Percentiles rank a stretch among this genome's conserved stretches.
Evolutionary conservation across 2,329 filamentous ascomycete genomes (phyloP).

Genomic region (Colletotrichum caudatum): DNA sequence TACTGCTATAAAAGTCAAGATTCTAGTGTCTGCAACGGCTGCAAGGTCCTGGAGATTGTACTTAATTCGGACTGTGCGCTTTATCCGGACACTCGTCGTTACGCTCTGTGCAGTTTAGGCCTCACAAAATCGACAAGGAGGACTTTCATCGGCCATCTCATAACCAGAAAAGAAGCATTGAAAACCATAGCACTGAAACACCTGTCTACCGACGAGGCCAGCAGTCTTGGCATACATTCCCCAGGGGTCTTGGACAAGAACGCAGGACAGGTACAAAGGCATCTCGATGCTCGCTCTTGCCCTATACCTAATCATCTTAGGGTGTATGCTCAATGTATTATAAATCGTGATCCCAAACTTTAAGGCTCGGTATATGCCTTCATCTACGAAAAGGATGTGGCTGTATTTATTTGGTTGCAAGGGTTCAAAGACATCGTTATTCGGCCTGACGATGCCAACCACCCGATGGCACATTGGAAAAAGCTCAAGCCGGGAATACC

Average conservation of each 20-base stretch:
- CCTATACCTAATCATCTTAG: neutral
- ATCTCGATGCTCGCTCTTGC: neutral
- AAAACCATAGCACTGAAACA: neutral
- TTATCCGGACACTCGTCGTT: neutral
- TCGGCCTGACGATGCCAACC: neutral
- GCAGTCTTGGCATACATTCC: neutral
- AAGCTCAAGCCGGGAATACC: too few species aligned
- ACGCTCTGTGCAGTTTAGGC: accelerated
- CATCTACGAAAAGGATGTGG: neutral
- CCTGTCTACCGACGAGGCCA: neutral
- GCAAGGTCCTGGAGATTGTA: neutral
- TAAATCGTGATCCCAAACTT: too few species aligned
- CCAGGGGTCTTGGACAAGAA: neutral
- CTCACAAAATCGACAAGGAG: neutral
- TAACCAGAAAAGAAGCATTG: neutral
- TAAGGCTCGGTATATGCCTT: neutral
- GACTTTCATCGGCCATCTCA: neutral
- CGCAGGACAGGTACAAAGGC: neutral
- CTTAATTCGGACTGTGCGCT: neutral
- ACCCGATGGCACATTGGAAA: too few species aligned
- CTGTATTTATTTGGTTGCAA: neutral
- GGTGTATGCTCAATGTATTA: neutral
- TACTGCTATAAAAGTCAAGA: neutral
- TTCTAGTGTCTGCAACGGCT: neutral
- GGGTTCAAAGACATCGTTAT: neutral